Base-by-base conservation (phyloP, 345 rosid species). In the Eucalyptus grandis region DNA sequence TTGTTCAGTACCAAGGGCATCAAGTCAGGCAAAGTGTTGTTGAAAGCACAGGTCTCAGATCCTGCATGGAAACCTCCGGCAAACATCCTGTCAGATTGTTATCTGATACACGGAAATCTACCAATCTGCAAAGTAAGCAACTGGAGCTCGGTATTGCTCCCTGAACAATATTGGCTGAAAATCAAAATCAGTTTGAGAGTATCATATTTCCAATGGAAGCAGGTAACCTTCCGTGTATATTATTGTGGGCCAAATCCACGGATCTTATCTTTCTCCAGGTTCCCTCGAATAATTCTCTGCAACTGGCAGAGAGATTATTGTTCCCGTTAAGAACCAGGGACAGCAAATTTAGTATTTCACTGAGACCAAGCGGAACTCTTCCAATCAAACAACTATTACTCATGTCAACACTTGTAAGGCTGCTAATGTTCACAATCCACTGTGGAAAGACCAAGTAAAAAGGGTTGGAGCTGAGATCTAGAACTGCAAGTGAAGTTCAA, bases 201-300 rank as follows among this genome's bases (percentile, higher is more conserved):
- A 90, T 89, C 89, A 92, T 90, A 92, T 92, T 94, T 50, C 93
- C 95, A 54, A 92, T 82, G 30, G 93, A 91, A 90, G 65, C 31
- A 43, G 96, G 96, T 62, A 94, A 91, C 60, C 87, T 86, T n/a
- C 93, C 93, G 30, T 93, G 95, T 47, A 90, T 9, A 37, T 86
- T 91, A 87, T 90, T 93, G 6, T 54, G 56, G 47, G 89, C 89
- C n/a, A 94, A 91, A 69, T 83, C 46, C 21, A 94, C 77, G 88
- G 90, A 90, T 80, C 91, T 83, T 7, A 93, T 92, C 49, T 87
- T 94, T 82, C 86, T 87, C 95, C 95, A 94, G 44, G 92, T 90
- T 87, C 92, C 90, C 2, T 60, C 58, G 19, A 92, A 90, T 77
- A 93, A 81, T 40, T 91, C 93, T 85, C 58, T 89, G 91, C 94